Evolutionary conservation across 768 basidiomycete genomes (phyloP), one percentile per base, ranked within the genome.

Genomic region (Leucogyrophana mollusca): DNA sequence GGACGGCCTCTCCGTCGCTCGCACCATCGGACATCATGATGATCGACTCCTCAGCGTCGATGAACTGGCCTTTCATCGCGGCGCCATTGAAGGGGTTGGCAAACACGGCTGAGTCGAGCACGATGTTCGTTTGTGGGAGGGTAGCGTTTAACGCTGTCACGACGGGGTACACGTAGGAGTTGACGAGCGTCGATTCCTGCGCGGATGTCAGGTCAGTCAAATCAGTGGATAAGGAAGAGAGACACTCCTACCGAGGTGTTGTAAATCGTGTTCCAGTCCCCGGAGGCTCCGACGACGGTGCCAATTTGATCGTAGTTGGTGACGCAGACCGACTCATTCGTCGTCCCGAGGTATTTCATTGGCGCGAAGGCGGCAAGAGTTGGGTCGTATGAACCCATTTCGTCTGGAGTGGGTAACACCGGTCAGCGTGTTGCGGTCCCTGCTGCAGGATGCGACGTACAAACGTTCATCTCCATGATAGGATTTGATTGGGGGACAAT

Each of bases 291-390:
- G 27, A 65, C 59, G 37, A 71, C 54, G 39, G 46, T 49, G n/a
- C 42, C 39, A 10, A 40, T 43, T 35, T 57, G 56, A 35, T 56
- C 52, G 36, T 50, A 56, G 32, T 51, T 51, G 11, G 55, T 50
- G 21, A 51, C 40, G 27, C 56, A 57, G 23, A 49, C 34, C 4
- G 50, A 46, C 17, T 47, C 46, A 17, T 47, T 47, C 14, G 34
- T 43, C 24, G 46, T 43, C 18, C 46, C 46, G 8, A 47, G 55
- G 54, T 69, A 73, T 38, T 71, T 59, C 34, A 67, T 53, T 0
- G 65, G 59, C 1, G 71, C 68, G 46, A 71, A 73, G 2, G 71
- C 69, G 2, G 67, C 60, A 10, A 64, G 57, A n/a, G 58, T 59
- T 33, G 66, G 56, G 41, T 68, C 62, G 43, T 57, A 68, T 1